Percentiles rank a stretch among this genome's conserved stretches.
Conservation (phyloP, 2,329 filamentous ascomycete species). For the Fusarium metavorans region DNA sequence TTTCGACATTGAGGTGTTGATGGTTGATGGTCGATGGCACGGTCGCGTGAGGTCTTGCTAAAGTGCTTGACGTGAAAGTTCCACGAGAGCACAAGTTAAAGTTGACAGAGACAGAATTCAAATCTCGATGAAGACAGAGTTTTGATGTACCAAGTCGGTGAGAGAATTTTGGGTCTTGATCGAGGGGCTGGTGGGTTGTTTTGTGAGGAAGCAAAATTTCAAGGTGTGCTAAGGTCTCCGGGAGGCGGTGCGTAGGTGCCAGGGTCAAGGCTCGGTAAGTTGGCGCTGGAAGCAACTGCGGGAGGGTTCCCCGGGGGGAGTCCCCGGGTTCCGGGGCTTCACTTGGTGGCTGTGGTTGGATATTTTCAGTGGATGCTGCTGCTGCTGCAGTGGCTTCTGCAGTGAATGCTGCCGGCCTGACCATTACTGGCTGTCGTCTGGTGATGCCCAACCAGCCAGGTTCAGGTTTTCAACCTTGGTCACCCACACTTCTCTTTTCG, state of each 20-base stretch:
- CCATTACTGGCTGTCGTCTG: not conserved
- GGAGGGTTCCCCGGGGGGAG: slow-evolving; percentile 6
- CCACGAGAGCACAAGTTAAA: not conserved
- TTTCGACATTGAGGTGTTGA: slow-evolving; percentile 42
- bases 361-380: not conserved
- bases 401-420: not conserved
- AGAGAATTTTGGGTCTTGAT: slow-evolving; percentile 40
- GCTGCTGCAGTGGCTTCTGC: not conserved
- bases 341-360: not conserved
- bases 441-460: slow-evolving; percentile 22
- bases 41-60: slow-evolving; percentile 37
- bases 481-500: slow-evolving; percentile 31
- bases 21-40: not conserved
- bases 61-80: not conserved
- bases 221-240: slow-evolving; percentile 37
- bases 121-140: slow-evolving; percentile 11
- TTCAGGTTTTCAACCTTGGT: slow-evolving; percentile 21
- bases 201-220: slow-evolving; percentile 27
- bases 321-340: slow-evolving; percentile 11
- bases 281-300: slow-evolving; percentile 1
- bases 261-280: slow-evolving; percentile 14
- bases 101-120: not conserved
- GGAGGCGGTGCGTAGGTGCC: slow-evolving; percentile 30
- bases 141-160: slow-evolving; percentile 35
- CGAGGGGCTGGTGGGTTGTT: slow-evolving; percentile 31